A percentile compares a stretch with the other conserved stretches of the same genome.
Evolutionary conservation across 2,329 filamentous ascomycete genomes (phyloP).

Genomic region (Pseudocercospora crystallina): DNA sequence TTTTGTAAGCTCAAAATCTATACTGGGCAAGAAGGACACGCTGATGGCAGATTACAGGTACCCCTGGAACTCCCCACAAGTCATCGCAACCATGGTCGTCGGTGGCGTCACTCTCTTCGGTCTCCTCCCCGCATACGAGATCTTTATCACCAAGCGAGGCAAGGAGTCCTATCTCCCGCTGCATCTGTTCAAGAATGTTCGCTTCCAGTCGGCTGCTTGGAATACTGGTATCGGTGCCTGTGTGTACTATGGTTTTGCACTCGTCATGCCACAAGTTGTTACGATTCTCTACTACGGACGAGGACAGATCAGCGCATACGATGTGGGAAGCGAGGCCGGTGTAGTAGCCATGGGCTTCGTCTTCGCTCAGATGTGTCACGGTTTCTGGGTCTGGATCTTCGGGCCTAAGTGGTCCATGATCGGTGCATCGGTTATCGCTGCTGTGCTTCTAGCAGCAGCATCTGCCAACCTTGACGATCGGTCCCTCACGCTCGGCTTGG

Average conservation of each 20-base stretch:
- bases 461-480: constrained; percentile 24
- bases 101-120: constrained; percentile 27
- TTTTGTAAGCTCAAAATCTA: constrained; percentile 16
- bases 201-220: constrained; percentile 27
- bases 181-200: constrained; percentile 31
- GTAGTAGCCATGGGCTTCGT: constrained; percentile 29
- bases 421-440: constrained; percentile 23
- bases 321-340: constrained; percentile 27
- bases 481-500: constrained; percentile 21
- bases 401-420: constrained; percentile 30
- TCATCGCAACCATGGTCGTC: constrained; percentile 31
- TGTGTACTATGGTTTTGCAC: constrained; percentile 28
- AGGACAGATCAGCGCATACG: constrained; percentile 28
- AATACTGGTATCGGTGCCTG: constrained; percentile 27
- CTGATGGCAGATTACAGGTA: constrained; percentile 15
- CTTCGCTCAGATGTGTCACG: constrained; percentile 30
- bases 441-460: constrained; percentile 24
- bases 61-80: constrained; percentile 31
- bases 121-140: constrained; percentile 26
- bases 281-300: constrained; percentile 26
- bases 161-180: constrained; percentile 28
- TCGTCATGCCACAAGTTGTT: constrained; percentile 29
- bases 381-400: constrained; percentile 26
- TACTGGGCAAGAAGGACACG: not conserved
- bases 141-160: constrained; percentile 23